A percentile compares a stretch with the other conserved stretches of the same genome.
phyloP scores from a whole-genome alignment of 2,329 filamentous ascomycete genomes.

The Monosporascus cannonballus region DNA sequence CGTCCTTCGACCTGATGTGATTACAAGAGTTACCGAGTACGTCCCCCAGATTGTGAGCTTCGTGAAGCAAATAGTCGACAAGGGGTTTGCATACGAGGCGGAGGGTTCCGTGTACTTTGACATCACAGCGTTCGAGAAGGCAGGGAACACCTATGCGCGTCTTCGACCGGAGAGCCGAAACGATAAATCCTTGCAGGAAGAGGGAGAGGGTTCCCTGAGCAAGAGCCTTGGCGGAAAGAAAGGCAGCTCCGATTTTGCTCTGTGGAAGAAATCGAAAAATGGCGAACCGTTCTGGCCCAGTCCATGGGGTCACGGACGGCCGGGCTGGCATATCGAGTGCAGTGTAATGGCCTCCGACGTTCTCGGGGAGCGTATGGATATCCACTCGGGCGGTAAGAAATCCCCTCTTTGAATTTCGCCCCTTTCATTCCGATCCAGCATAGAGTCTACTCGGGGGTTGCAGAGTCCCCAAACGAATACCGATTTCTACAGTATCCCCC shows the following conservation, averaged over 20 bases:
- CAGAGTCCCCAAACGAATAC: not conserved
- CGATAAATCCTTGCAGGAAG: conserved; percentile 75
- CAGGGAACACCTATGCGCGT: conserved; percentile 78
- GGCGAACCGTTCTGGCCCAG: conserved; percentile 89
- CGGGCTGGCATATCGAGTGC: conserved; percentile 97
- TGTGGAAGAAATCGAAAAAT: conserved; percentile 90
- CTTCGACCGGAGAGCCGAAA: conserved; percentile 80
- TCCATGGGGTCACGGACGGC: conserved; percentile 79
- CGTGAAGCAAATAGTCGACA: conserved; percentile 74
- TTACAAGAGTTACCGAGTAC: conserved; percentile 91
- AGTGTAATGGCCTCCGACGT: conserved; percentile 89
- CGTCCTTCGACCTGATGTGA: conserved; percentile 70
- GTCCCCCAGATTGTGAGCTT: conserved; percentile 81
- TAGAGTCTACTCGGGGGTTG: not conserved
- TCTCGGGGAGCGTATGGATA: conserved; percentile 80
- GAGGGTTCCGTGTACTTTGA: conserved; percentile 95
- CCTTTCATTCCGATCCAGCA: not conserved
- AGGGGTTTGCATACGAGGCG: conserved; percentile 76
- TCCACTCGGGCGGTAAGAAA: conserved; percentile 71
- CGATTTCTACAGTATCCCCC: not conserved
- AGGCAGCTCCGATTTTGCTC: conserved; percentile 75
- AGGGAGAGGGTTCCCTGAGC: conserved; percentile 80
- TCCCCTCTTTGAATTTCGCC: not conserved
- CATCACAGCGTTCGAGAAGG: conserved; percentile 76
- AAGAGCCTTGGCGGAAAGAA: conserved; percentile 62